phyloP scores from a whole-genome alignment of 2,329 filamentous ascomycete genomes.

The Periconia sp. region DNA sequence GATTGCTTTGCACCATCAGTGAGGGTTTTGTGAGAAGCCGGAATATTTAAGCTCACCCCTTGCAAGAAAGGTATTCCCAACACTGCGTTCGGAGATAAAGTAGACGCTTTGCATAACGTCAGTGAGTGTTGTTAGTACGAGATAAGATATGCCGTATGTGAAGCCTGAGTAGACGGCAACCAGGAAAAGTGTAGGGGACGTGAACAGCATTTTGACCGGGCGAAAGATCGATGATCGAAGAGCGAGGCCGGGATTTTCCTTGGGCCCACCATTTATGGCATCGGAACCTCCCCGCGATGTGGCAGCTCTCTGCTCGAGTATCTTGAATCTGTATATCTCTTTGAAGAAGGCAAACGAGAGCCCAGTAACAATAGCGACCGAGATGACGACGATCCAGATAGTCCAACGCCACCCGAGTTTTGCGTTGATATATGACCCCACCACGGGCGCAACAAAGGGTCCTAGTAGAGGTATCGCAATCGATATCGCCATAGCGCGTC shows the following conservation, averaged over 20 bases:
- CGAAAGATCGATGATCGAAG: constrained; percentile 46
- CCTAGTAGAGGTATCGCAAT: constrained; percentile 49
- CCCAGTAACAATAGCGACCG: constrained; percentile 4
- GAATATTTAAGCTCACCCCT: no score
- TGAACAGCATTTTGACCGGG: constrained; percentile 55
- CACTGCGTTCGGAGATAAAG: constrained; percentile 13
- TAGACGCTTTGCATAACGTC: constrained; percentile 24
- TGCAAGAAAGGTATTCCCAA: constrained; percentile 21
- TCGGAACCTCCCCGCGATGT: constrained; percentile 57
- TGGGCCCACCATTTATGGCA: constrained; percentile 54
- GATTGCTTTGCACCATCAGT: constrained; percentile 11
- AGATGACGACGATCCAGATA: constrained; percentile 47
- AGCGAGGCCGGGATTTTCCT: constrained; percentile 19
- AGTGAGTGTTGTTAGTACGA: constrained; percentile 30
- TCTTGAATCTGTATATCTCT: constrained; percentile 63
- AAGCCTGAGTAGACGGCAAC: constrained; percentile 15
- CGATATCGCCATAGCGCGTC: constrained; percentile 49
- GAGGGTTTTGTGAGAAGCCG: no score
- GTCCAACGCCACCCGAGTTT: constrained; percentile 52
- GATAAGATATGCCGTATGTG: constrained; percentile 12
- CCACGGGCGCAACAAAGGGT: constrained; percentile 49
- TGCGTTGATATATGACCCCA: constrained; percentile 50
- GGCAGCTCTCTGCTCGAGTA: constrained; percentile 58
- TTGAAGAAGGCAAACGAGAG: constrained; percentile 50
- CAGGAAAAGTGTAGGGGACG: constrained; percentile 59